Base-by-base conservation (phyloP, 257 asterid species). In the Osmanthus fragrans region DNA sequence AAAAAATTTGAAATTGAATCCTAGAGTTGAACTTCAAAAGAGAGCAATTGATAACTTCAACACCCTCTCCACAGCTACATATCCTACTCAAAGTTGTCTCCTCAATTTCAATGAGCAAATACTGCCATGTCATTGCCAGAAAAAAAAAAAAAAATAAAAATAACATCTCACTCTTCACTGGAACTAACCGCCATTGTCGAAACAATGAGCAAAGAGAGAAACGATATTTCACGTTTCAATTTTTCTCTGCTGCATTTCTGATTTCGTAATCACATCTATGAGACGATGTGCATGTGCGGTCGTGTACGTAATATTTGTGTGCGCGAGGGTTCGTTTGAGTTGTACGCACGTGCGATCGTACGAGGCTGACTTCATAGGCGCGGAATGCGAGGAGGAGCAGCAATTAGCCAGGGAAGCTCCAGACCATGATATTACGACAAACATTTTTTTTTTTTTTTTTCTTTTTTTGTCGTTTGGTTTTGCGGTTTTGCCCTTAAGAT, bases 171-270 rank as follows among this genome's bases (percentile, higher is more conserved):
- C 27, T 25, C 27, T 25, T 25, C 27, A 25, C 27, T 25, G 27
- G 27, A 84, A 82, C 82, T 81, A 80, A 86, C 89, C 81, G 88
- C 92, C 92, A 88, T 88, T 72, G 75, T 75, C 40, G 80, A n/a
- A 75, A 45, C 40, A 29, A 70, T 70, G 23, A 37, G 37, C 25
- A 32, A 39, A 47, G 70, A 76, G 37, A 77, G 29, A 71, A 60
- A 34, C 56, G 78, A 80, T 37, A 74, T 32, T 10, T 72, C 65
- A 70, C 36, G 77, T 65, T 39, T 2, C 69, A 23, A 78, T 33
- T 19, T n/a, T 67, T 25, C 70, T 56, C 70, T 16, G 74, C 75
- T 11, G 73, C 80, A 8, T 60, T 68, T 40, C 56, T 47, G 60
- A 39, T 73, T 65, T 49, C 11, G 70, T 32, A 83, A 79, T 86